phyloP scores from a whole-genome alignment of 495 filamentous ascomycete species.

The Aspergillus egyptiacus region DNA sequence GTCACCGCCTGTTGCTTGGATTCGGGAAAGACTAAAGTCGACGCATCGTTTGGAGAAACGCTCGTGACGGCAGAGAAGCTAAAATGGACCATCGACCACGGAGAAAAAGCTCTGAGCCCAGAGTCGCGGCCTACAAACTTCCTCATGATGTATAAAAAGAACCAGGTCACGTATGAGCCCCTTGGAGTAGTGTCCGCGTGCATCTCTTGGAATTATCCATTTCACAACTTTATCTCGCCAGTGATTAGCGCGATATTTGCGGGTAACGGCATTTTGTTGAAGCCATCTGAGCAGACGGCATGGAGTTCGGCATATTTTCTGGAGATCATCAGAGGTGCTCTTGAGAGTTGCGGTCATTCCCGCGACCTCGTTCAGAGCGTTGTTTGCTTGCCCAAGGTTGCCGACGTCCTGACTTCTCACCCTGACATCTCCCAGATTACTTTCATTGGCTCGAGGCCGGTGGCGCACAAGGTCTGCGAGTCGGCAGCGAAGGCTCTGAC shows the following conservation, averaged over 20 bases:
- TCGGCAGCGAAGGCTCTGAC: slow-evolving; percentile 78
- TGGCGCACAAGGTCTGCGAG: slow-evolving; percentile 81
- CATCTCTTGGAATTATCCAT: slow-evolving; percentile 95
- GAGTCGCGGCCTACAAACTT: slow-evolving; percentile 74
- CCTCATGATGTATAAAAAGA: slow-evolving; percentile 93
- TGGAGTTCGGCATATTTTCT: slow-evolving; percentile 83
- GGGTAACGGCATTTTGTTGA: slow-evolving; percentile 89
- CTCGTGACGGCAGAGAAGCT: slow-evolving; percentile 91
- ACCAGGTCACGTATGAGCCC: slow-evolving; percentile 85
- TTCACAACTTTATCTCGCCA: slow-evolving; percentile 91
- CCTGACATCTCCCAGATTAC: slow-evolving; percentile 80
- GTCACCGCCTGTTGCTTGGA: slow-evolving; percentile 83
- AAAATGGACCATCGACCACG: slow-evolving; percentile 88
- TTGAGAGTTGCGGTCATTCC: slow-evolving; percentile 77
- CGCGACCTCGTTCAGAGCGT: slow-evolving; percentile 77
- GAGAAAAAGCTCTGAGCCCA: slow-evolving; percentile 72
- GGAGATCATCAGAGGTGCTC: slow-evolving; percentile 67
- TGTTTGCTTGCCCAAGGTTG: slow-evolving; percentile 79
- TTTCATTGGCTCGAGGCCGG: slow-evolving; percentile 89
- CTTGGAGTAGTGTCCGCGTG: slow-evolving; percentile 87
- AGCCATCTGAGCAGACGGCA: slow-evolving; percentile 87
- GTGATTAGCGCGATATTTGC: slow-evolving; percentile 86
- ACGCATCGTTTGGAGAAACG: slow-evolving; percentile 89
- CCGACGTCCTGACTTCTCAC: slow-evolving; percentile 79
- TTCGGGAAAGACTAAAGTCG: slow-evolving; percentile 94